phyloP scores from a whole-genome alignment of 2,329 filamentous ascomycete genomes.

The Colletotrichum trifolii region DNA sequence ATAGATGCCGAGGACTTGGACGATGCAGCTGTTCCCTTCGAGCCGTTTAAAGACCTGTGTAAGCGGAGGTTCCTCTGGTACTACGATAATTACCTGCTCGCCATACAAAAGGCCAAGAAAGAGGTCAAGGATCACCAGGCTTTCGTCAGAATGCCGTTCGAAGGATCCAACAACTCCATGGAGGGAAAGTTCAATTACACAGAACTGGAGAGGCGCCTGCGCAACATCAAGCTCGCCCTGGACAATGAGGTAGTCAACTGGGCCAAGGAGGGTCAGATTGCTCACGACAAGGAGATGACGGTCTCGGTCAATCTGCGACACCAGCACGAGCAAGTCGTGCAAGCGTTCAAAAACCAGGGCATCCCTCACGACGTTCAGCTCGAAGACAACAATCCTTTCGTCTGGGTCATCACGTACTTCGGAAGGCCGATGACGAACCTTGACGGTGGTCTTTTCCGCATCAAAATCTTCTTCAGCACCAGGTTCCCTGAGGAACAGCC shows the following conservation, averaged over 20 bases:
- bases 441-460: slow-evolving; percentile 88
- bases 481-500: slow-evolving; percentile 91
- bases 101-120: slow-evolving; percentile 72
- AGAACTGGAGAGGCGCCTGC: slow-evolving; percentile 76
- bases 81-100: slow-evolving; percentile 83
- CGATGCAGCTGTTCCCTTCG: slow-evolving; percentile 70
- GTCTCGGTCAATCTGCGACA: slow-evolving; percentile 85
- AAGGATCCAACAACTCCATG: slow-evolving; percentile 82
- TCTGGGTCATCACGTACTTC: slow-evolving; percentile 91
- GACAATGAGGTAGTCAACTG: slow-evolving; percentile 78
- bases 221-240: slow-evolving; percentile 74
- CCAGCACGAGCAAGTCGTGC: slow-evolving; percentile 85
- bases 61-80: slow-evolving; percentile 97
- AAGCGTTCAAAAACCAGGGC: slow-evolving; percentile 77
- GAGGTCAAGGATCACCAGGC: slow-evolving; percentile 71
- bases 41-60: slow-evolving; percentile 90
- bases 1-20: slow-evolving; percentile 63
- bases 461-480: slow-evolving; percentile 83
- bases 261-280: slow-evolving; percentile 74
- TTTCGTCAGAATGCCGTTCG: slow-evolving; percentile 91
- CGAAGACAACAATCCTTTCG: slow-evolving; percentile 85
- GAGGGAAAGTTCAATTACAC: slow-evolving; percentile 86
- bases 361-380: slow-evolving; percentile 81
- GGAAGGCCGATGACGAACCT: slow-evolving; percentile 93
- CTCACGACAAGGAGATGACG: slow-evolving; percentile 74